Evolutionary conservation across 2,329 filamentous ascomycete genomes (phyloP), one percentile per base, ranked within the genome.

Genomic region (Cyphellophora attinorum): DNA sequence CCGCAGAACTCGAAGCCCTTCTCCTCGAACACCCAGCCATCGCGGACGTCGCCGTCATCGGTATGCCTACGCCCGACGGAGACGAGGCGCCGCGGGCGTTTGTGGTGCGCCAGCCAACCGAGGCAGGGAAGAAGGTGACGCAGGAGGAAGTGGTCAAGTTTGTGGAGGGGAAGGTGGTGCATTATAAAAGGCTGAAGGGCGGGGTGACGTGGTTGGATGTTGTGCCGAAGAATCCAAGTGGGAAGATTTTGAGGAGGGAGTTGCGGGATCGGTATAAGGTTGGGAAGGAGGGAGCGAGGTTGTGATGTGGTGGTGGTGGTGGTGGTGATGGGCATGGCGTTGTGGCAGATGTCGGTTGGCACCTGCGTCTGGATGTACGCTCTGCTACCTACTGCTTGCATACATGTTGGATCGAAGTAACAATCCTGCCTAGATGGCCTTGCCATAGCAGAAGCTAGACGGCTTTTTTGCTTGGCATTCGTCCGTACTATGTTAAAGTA

Each of bases 61-160:
- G 72, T 0, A 56, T 75, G 3, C 39, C 42, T 3, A 34, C 35
- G 23, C 37, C 42, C 2, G 4, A 30, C 12, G 70, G 71, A 16
- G 78, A 73, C 2, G 78, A 82, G 50, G 65, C 81, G 1, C 79
- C 78, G 0, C 60, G 76, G 11, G 74, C 73, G 1, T 78, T 74
- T 47, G 51, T 78, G 3, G 72, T 75, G 2, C 39, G 37, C 4
- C 37, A 45, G 15, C 8, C 21, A n/a, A 25, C 8, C 21, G 21
- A 25, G 21, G 31, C 37, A 4, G 4, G 30, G 2, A 13, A 14
- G 5, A n/a, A 45, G 16, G 27, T 47, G 12, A 34, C 19, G 14
- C 42, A 45, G 12, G 34, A 45, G 5, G 46, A 49, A 30, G 37
- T 49, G 28, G 38, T 40, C 25, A 40, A 40, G 11, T 49, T 41